Evolutionary conservation across 129 eudicot species (phyloP), one percentile per base, ranked within the genome.

Genomic region (Scalesia atractyloides): DNA sequence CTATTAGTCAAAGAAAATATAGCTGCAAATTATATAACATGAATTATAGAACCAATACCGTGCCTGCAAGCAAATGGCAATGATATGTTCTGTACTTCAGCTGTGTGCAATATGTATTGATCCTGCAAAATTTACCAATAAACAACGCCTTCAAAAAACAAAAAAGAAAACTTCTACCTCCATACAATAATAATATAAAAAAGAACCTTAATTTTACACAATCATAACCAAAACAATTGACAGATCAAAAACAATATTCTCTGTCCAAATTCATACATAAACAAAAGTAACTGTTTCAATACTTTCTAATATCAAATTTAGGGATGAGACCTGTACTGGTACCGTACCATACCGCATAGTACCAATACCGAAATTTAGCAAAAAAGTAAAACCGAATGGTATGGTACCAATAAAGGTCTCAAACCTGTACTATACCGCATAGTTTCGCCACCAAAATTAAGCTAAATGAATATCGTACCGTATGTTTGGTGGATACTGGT

Each of bases 41-140:
- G 64, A 80, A 75, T 64, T 15, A 53, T 70, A 73, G 85, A 79
- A 54, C 81, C 81, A 83, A 62, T 89, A 93, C 98, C 98, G 70
- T 93, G 98, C 88, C 98, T 89, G 90, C 98, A 93, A 78, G 98
- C 96, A 79, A 93, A 93, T 33, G 98, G 98, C 15, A 93, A 87
- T 39, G 73, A 80, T 66, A 93, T 89, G 56, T 87, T 77, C 80
- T 93, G 98, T 66, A 86, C 82, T 80, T 93, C 98, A 47, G 91
- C 98, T 13, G 98, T 87, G 68, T 94, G 97, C 72, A 94, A 79
- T 71, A 94, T 94, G 73, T 94, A 94, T 73, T 94, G 92, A 53
- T 94, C 98, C 98, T 94, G 89, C 83, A 80, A 62, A 60, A 68
- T 64, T 41, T 0, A 75, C 13, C 69, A 47, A 53, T 39, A 73